Conservation (phyloP, 2,329 filamentous ascomycete species). For the Endothia cerciana region DNA sequence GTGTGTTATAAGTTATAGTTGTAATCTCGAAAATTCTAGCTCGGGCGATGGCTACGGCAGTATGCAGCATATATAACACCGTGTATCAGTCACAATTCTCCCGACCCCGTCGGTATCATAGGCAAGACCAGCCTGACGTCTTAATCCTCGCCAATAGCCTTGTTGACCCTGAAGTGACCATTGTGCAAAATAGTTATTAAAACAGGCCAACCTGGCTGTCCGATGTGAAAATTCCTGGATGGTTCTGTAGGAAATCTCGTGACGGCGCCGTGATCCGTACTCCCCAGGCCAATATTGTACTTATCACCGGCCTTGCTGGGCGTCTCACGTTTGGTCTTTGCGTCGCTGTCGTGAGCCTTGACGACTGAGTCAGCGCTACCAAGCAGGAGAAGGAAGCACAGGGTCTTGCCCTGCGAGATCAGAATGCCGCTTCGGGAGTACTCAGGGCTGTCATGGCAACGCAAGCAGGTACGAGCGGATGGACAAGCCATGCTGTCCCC, state of each 20-base stretch:
- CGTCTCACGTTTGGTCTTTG: neutral
- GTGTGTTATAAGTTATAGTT: no score
- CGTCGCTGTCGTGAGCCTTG: neutral
- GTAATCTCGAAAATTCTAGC: no score
- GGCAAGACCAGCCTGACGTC: neutral
- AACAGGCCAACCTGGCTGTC: neutral
- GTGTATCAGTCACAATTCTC: neutral
- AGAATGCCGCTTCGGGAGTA: no score
- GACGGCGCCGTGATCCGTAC: neutral
- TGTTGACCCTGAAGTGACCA: neutral
- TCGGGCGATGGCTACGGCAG: no score
- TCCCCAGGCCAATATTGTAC: neutral
- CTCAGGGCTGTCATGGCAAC: neutral
- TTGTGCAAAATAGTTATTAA: neutral
- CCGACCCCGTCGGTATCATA: neutral
- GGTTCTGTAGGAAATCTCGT: neutral
- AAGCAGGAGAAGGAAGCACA: neutral
- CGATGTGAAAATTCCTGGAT: neutral
- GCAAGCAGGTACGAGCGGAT: neutral
- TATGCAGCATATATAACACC: neutral
- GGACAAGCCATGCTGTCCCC: neutral
- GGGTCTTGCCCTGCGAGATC: neutral
- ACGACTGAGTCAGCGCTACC: neutral
- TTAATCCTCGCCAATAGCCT: neutral
- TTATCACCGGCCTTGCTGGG: neutral